Evolutionary conservation across 2,329 filamentous ascomycete genomes (phyloP).

Genomic region (Penicillium griseofulvum): DNA sequence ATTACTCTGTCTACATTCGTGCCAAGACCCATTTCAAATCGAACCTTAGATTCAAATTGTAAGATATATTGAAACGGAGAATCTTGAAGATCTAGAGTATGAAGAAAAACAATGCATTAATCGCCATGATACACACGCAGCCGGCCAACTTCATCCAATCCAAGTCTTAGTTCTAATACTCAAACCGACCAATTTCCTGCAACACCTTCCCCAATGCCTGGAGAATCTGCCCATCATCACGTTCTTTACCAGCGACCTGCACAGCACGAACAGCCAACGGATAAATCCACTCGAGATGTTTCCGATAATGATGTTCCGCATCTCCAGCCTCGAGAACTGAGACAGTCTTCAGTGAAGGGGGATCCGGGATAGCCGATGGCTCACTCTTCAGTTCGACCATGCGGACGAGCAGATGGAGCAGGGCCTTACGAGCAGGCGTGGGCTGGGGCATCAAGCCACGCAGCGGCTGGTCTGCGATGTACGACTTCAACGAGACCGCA

Average conservation of each 20-base stretch:
- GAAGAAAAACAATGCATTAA: neutral
- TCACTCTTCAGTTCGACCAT: constrained; percentile 69
- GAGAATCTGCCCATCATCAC: constrained; percentile 38
- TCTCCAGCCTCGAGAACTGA: constrained; percentile 41
- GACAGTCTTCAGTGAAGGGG: constrained; percentile 20
- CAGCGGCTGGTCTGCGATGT: constrained; percentile 87
- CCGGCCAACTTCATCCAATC: neutral
- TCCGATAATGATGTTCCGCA: constrained; percentile 55
- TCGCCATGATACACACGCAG: neutral
- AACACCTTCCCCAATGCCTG: constrained; percentile 59
- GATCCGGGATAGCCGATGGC: constrained; percentile 63
- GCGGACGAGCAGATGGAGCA: constrained; percentile 67
- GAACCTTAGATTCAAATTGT: neutral
- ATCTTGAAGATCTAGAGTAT: neutral
- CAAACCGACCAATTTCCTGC: constrained; percentile 55
- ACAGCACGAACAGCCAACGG: constrained; percentile 57
- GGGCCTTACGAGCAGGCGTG: constrained; percentile 72
- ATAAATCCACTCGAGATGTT: constrained; percentile 78
- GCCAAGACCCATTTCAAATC: neutral
- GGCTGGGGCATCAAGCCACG: constrained; percentile 88
- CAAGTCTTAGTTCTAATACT: constrained; percentile 3
- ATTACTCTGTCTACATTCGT: constrained; percentile 1
- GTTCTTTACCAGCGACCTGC: constrained; percentile 41
- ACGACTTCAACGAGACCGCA: constrained; percentile 75
- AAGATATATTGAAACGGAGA: neutral